phyloP scores from a whole-genome alignment of 2,329 filamentous ascomycete genomes.

The Teratosphaeria nubilosa region DNA sequence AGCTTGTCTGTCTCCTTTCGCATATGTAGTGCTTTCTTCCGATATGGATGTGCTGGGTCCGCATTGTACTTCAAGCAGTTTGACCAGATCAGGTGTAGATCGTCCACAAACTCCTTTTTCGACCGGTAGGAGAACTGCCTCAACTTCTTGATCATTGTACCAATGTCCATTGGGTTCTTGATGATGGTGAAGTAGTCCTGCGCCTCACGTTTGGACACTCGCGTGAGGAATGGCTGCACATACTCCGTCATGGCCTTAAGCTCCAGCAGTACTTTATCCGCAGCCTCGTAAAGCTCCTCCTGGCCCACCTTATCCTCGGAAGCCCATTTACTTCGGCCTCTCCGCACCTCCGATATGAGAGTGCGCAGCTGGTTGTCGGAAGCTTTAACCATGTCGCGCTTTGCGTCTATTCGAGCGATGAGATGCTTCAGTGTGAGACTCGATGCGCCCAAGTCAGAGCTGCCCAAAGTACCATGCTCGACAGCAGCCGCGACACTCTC shows the following conservation, averaged over 20 bases:
- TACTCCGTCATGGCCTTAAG: slow-evolving; percentile 96
- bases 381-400: slow-evolving; percentile 79
- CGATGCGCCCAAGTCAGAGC: slow-evolving; percentile 87
- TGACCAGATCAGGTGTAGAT: slow-evolving; percentile 91
- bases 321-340: slow-evolving; percentile 97
- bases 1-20: slow-evolving; percentile 95
- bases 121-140: slow-evolving; percentile 47
- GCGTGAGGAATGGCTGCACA: slow-evolving; percentile 86
- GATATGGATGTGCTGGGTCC: slow-evolving; percentile 73
- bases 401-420: slow-evolving; percentile 88
- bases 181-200: slow-evolving; percentile 92
- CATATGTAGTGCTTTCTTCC: slow-evolving; percentile 93
- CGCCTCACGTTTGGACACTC: slow-evolving; percentile 93
- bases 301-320: slow-evolving; percentile 96
- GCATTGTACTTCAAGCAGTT: slow-evolving; percentile 96
- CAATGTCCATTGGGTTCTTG: slow-evolving; percentile 95
- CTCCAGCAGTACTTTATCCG: slow-evolving; percentile 94
- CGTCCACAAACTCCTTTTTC: slow-evolving; percentile 88
- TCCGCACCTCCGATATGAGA: slow-evolving; percentile 93
- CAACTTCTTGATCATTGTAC: slow-evolving; percentile 98
- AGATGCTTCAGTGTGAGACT: slow-evolving; percentile 94
- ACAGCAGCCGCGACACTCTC: slow-evolving; percentile 40
- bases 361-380: slow-evolving; percentile 87
- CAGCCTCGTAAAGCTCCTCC: slow-evolving; percentile 92
- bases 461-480: slow-evolving; percentile 82